Evolutionary conservation across 2,329 filamentous ascomycete species (phyloP).

Genomic region (Aspergillus spinulosporus): DNA sequence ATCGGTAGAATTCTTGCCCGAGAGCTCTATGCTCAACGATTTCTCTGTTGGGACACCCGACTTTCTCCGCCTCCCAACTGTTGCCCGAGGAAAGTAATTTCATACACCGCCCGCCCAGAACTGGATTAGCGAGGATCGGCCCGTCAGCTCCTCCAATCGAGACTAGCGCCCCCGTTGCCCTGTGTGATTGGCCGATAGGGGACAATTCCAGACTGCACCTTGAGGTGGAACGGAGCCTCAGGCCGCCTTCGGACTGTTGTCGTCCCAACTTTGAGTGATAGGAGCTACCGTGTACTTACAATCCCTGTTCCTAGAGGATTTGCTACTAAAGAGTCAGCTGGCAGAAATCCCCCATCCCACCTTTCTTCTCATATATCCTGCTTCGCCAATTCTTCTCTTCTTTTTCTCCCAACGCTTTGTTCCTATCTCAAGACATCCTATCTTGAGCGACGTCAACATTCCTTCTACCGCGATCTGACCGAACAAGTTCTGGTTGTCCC

Average conservation of each 20-base stretch:
- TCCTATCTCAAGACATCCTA: slow-evolving; percentile 10
- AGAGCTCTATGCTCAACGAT: slow-evolving; percentile 13
- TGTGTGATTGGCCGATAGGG: neutral
- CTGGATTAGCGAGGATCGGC: slow-evolving; percentile 8
- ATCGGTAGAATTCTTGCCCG: slow-evolving; percentile 1
- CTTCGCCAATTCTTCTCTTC: neutral
- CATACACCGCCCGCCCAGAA: slow-evolving; percentile 13
- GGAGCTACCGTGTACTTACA: slow-evolving; percentile 15
- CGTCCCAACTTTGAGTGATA: slow-evolving; percentile 7
- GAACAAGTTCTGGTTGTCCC: slow-evolving; percentile 16
- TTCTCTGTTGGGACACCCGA: slow-evolving; percentile 24
- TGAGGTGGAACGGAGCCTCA: slow-evolving; percentile 9
- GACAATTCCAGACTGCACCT: neutral
- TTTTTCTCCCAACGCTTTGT: neutral
- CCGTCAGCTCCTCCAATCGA: slow-evolving; percentile 2
- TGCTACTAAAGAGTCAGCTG: slow-evolving; percentile 1
- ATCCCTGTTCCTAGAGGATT: slow-evolving; percentile 8
- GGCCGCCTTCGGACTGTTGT: slow-evolving; percentile 3
- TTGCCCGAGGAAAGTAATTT: slow-evolving; percentile 15
- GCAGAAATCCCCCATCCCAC: slow-evolving; percentile 11
- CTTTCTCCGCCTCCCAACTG: slow-evolving; percentile 26
- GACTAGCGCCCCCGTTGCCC: neutral
- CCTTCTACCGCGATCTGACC: slow-evolving; percentile 4
- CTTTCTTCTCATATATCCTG: slow-evolving; percentile 12
- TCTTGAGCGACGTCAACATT: neutral